These are phyloP conservation scores for Vanrija pseudolonga DNA, from an alignment of 1,284 basidiomycete species.

Conservation along the genomic window DNA sequence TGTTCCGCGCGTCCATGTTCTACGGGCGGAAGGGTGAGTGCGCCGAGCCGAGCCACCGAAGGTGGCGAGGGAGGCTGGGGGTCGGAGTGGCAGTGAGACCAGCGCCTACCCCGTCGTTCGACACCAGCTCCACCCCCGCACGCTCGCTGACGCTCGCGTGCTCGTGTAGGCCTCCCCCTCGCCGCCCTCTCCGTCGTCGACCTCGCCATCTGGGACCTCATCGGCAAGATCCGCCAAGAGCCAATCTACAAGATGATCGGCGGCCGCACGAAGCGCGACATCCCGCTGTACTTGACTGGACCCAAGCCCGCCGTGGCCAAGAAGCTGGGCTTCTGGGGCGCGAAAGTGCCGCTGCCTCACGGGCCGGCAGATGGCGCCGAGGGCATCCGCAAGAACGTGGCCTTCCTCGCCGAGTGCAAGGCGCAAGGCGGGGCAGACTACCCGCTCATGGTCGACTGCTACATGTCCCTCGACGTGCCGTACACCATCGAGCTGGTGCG, in stretches of 20 bases:
- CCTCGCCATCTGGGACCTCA: constrained; percentile 56
- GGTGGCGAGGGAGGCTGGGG: not conserved
- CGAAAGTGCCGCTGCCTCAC: constrained; percentile 55
- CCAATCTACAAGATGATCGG: constrained; percentile 60
- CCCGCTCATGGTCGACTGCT: constrained; percentile 56
- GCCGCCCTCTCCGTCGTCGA: constrained; percentile 56
- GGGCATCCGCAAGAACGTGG: constrained; percentile 55
- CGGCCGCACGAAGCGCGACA: constrained; percentile 53
- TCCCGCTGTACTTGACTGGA: constrained; percentile 56
- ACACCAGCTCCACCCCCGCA: too few species aligned
- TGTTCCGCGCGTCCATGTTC: constrained; percentile 53
- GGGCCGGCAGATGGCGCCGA: constrained; percentile 52
- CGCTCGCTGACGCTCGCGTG: not conserved
- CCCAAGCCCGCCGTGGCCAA: constrained; percentile 53
- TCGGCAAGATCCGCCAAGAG: constrained; percentile 56
- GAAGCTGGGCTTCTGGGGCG: constrained; percentile 56
- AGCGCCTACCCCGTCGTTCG: not conserved
- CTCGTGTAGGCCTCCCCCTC: constrained; percentile 52
- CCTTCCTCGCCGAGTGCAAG: constrained; percentile 52
- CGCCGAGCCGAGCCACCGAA: not conserved
- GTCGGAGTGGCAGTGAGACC: not conserved
- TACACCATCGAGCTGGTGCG: constrained; percentile 54
- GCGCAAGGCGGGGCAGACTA: constrained; percentile 51
- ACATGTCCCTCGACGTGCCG: constrained; percentile 51
- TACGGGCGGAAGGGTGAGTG: constrained; percentile 54